Conservation (phyloP, 179 eudicot species). For the Silene noctiflora region DNA sequence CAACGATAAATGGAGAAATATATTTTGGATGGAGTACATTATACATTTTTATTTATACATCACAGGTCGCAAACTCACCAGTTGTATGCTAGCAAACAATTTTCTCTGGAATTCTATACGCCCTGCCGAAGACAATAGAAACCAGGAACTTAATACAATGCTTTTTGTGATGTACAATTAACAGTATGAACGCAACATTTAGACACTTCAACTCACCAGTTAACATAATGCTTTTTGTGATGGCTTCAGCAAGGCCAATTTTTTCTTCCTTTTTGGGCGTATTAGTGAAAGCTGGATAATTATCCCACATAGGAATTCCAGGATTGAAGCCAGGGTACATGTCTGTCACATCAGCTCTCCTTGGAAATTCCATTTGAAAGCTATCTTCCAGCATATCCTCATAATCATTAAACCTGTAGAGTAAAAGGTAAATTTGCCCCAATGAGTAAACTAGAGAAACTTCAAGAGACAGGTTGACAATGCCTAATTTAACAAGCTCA, state of each 20-base stretch:
- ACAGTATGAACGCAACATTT: conserved; percentile 4
- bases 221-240: conserved; percentile 87
- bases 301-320: conserved; percentile 82
- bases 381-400: conserved; percentile 97
- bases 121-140: conserved; percentile 43
- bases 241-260: conserved; percentile 95
- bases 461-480: not conserved
- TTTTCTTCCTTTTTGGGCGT: conserved; percentile 74
- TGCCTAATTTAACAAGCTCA: conserved; percentile 12
- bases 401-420: conserved; percentile 70
- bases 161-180: not conserved
- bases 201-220: conserved; percentile 45
- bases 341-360: conserved; percentile 72
- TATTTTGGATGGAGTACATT: not conserved
- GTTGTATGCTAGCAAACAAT: conserved; percentile 93
- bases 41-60: too few species aligned
- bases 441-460: conserved; percentile 9
- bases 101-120: conserved; percentile 94
- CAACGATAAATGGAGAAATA: not conserved
- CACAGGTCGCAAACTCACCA: conserved; percentile 48
- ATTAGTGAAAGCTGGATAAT: conserved; percentile 52
- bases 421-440: not conserved
- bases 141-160: conserved; percentile 3
- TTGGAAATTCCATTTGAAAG: conserved; percentile 62
- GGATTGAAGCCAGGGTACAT: conserved; percentile 54